Base-by-base conservation (phyloP, 2,329 filamentous ascomycete species). In the Colletotrichum orbiculare region DNA sequence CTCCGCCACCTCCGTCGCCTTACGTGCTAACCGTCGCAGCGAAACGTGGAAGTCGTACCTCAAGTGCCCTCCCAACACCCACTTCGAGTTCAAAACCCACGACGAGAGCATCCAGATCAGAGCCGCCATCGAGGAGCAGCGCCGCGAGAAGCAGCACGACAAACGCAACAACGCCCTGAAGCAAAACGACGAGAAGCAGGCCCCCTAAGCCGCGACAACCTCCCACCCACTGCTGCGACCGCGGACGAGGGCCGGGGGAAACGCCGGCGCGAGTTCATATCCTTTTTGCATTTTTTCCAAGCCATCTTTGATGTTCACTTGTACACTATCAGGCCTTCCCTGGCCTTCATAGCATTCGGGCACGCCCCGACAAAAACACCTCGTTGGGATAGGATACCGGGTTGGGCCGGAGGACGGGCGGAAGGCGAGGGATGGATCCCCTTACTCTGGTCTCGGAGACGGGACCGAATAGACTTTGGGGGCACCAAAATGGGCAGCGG, bases 101-200 rank as follows among this genome's bases (percentile, higher is more conserved):
- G 94, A 97, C 74, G 93, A 95, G 69, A 97, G 93, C 78, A 97
- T 99, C 74, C 91, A 93, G 71, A 94, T 97, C 80, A 89, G 94
- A 70, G 92, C 91, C 37, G 92, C 92, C 17, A 94, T 97, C 69
- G 94, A 97, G 73, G 93, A 97, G 78, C 92, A 93, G 60, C 91
- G 94, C 67, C 93, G 95, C 71, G 94, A 97, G 74, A 97, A 97
- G 80, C 83, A 87, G 70, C 78, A 82, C 67, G 79, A 81, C 61
- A 80, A 80, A 68, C 78, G 79, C 43, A 64, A 70, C 13, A 72
- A 70, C 64, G 55, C 66, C 25, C 71, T 73, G 46, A 79, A 77
- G 71, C 76, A 77, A 68, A 66, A 71, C 34, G 77, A 79, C 47
- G 75, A 77, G 67, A 49, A 68, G 46, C 58, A 67, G 58, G 52